Conservation (phyloP, 805 yeast species). For the Sugiyamaella americana region DNA sequence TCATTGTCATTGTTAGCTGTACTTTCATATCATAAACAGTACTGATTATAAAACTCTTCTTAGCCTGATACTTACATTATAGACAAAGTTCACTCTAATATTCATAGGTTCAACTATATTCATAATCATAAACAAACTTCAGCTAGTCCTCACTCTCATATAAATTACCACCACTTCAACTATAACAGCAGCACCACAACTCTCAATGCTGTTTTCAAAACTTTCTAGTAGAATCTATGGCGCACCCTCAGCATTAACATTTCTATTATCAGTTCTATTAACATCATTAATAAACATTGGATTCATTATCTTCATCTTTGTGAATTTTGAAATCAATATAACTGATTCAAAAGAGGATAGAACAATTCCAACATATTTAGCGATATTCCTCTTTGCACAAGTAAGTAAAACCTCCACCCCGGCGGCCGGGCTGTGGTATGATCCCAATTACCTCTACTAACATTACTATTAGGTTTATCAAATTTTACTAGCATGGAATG, state of each 20-base stretch:
- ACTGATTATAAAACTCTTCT: too few relatives aligned
- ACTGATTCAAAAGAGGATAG: constrained; percentile 13
- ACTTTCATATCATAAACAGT: too few relatives aligned
- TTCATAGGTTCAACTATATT: too few relatives aligned
- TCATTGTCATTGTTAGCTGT: too few relatives aligned
- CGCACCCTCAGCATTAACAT: constrained; percentile 17
- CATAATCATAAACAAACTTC: too few relatives aligned
- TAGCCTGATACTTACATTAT: too few relatives aligned
- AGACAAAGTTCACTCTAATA: too few relatives aligned
- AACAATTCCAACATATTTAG: constrained; percentile 37
- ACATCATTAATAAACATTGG: constrained; percentile 24
- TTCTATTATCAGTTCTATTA: constrained; percentile 9
- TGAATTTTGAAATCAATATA: constrained; percentile 25
- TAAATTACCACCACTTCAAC: too few relatives aligned
- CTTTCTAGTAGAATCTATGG: not conserved
- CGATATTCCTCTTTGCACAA: constrained; percentile 44
- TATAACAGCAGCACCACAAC: too few relatives aligned
- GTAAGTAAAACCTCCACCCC: constrained; percentile 5
- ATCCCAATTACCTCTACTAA: not conserved
- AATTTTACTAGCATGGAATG: constrained; percentile 35
- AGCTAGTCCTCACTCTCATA: too few relatives aligned
- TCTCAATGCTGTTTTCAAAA: not conserved
- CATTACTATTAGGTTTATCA: constrained; percentile 32
- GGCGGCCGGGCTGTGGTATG: not conserved
- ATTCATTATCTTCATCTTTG: constrained; percentile 29